These are phyloP conservation scores for Fusarium marasasianum DNA, from an alignment of 2,329 filamentous ascomycete genomes.

Conservation along the genomic window DNA sequence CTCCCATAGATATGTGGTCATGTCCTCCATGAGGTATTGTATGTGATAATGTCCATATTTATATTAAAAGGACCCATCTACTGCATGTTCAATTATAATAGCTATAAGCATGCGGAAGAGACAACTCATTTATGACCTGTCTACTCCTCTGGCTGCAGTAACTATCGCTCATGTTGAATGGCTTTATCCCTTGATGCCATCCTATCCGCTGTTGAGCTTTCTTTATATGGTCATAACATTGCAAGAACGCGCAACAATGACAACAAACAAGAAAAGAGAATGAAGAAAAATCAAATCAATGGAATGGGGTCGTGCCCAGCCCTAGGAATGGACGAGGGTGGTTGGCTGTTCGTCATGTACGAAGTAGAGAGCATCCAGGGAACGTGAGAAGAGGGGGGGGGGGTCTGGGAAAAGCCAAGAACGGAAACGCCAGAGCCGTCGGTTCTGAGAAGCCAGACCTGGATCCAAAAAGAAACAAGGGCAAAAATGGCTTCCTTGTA, in stretches of 20 bases:
- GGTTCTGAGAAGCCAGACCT: constrained; percentile 25
- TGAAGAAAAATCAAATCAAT: constrained; percentile 3
- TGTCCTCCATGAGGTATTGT: background rate
- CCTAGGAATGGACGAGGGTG: background rate
- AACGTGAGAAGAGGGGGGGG: background rate
- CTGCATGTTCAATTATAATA: constrained; percentile 16
- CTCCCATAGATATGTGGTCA: background rate
- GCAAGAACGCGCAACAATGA: constrained; percentile 18
- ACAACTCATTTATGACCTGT: constrained; percentile 11
- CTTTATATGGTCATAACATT: constrained; percentile 29
- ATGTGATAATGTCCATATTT: constrained; percentile 2
- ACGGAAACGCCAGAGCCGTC: constrained; percentile 14
- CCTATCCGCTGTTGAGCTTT: constrained; percentile 38
- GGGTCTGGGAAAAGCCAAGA: constrained; percentile 1
- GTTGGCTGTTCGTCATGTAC: background rate
- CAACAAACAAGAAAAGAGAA: background rate
- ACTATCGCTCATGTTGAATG: constrained; percentile 51
- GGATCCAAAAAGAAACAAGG: constrained; percentile 14
- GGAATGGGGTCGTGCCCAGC: background rate
- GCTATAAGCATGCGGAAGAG: constrained; percentile 11
- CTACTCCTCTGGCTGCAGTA: constrained; percentile 18
- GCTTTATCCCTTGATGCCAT: constrained; percentile 38
- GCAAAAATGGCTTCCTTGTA: constrained; percentile 20
- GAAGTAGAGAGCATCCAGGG: background rate
- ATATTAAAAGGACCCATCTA: constrained; percentile 11